Conservation (phyloP, 768 basidiomycete species). For the Kwoniella newhampshirensis region DNA sequence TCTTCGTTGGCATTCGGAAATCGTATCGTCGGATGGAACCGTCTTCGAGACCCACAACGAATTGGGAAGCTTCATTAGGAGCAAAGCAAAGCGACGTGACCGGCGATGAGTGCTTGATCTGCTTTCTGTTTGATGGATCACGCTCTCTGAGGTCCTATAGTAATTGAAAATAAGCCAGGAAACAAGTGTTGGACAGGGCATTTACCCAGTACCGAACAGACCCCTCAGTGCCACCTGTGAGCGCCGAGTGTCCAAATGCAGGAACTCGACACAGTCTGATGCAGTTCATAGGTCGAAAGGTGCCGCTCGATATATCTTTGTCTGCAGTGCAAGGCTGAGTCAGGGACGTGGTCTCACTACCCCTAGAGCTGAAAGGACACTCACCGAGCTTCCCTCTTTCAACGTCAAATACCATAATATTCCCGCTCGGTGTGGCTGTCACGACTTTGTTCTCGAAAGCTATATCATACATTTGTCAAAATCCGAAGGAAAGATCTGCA, state of each 20-base stretch:
- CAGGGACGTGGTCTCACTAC: neutral
- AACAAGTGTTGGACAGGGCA: conserved; percentile 9
- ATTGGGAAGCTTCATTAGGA: conserved; percentile 39
- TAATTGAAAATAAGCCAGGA: neutral
- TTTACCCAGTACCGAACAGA: conserved; percentile 46
- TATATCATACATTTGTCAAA: conserved; percentile 8
- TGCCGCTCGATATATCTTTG: conserved; percentile 38
- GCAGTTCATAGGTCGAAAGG: conserved; percentile 45
- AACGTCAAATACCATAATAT: conserved; percentile 48
- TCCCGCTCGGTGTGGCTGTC: conserved; percentile 48
- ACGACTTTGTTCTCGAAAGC: conserved; percentile 45
- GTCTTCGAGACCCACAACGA: conserved; percentile 45
- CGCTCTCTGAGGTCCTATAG: conserved; percentile 44
- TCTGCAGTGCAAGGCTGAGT: too few relatives aligned
- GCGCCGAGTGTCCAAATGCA: conserved; percentile 36
- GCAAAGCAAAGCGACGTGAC: conserved; percentile 46
- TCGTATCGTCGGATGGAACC: conserved; percentile 50
- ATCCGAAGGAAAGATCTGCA: neutral
- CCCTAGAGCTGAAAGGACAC: conserved; percentile 13
- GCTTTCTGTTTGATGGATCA: conserved; percentile 32
- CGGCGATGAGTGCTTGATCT: conserved; percentile 38
- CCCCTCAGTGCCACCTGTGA: conserved; percentile 50
- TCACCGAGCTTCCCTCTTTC: conserved; percentile 44
- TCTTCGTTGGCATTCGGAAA: conserved; percentile 29
- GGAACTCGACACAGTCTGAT: conserved; percentile 36